phyloP scores from a whole-genome alignment of 495 filamentous ascomycete genomes.

The Penicillium egyptiacum region DNA sequence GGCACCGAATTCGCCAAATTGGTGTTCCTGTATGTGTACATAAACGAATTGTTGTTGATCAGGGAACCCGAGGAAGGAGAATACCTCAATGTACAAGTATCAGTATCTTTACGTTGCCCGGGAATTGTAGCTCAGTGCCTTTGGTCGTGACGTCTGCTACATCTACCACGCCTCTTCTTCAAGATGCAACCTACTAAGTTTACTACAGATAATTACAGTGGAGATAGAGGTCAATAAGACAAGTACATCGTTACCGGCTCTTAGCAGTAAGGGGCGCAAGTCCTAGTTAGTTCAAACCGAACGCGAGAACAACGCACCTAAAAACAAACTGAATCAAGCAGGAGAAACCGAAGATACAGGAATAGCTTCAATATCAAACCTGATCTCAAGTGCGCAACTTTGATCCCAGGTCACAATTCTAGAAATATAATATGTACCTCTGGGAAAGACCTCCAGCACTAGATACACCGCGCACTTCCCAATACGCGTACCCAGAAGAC shows the following conservation, averaged over 20 bases:
- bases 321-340: not conserved
- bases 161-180: not conserved
- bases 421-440: conserved; percentile 9
- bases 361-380: conserved; percentile 10
- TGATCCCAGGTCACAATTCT: not conserved
- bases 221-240: not conserved
- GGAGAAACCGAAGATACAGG: not conserved
- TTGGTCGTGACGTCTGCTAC: not conserved
- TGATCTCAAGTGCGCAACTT: not conserved
- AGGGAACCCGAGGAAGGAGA: not conserved
- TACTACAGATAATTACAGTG: not conserved
- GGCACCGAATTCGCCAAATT: not conserved
- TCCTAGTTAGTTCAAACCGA: not conserved
- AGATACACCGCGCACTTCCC: not conserved
- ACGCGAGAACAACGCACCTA: not conserved
- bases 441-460: not conserved
- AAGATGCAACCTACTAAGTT: not conserved
- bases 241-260: not conserved
- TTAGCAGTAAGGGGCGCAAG: not conserved
- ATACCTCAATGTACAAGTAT: conserved; percentile 12
- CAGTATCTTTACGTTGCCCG: not conserved
- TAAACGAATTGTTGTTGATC: conserved; percentile 11
- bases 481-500: conserved; percentile 4
- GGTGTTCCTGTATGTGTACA: conserved; percentile 22
- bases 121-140: not conserved